Evolutionary conservation across 129 eudicot species (phyloP).

Genomic region (Helianthus annuus): HanXRQr2.0-SUNRISE NC_035448.2:26845189-26845688

Average conservation of each 20-base stretch:
- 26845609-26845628: constrained; percentile 9
- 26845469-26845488: constrained; percentile 9
- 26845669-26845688: no score
- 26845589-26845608: constrained; percentile 31
- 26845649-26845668: background rate
- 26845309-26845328: no score
- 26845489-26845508: constrained; percentile 13
- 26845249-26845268: no score
- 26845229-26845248: no score
- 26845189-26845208: no score
- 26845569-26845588: constrained; percentile 32
- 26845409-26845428: background rate
- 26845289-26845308: no score
- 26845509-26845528: constrained; percentile 24
- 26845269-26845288: no score
- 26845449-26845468: background rate
- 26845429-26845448: background rate
- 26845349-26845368: no score
- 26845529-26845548: constrained; percentile 18
- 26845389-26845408: no score
- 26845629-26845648: constrained; percentile 25
- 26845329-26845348: no score
- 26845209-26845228: no score
- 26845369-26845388: no score
- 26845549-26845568: constrained; percentile 25